Evolutionary conservation across 495 filamentous ascomycete genomes (phyloP), one percentile per base, ranked within the genome.

Genomic region (Daldinia grandis): DNA sequence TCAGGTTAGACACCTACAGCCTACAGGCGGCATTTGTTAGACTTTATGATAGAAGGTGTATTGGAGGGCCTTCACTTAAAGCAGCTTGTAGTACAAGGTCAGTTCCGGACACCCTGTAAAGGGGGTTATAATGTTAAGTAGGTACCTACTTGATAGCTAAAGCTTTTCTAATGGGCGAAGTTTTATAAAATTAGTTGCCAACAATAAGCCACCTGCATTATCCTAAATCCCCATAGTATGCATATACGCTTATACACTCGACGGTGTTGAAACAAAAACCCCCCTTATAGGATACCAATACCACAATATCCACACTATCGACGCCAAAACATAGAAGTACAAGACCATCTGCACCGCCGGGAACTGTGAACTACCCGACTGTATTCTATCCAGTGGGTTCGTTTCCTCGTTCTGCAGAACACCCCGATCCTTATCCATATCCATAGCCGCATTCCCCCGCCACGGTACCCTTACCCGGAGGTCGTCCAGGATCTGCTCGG

Each of bases 401-500:
- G 64, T 77, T 53, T 47, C 57, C 56, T 62, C 55, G 37, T 66
- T 66, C 69, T 74, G 73, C 54, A 42, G 38, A 12, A 73, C 64
- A 12, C 77, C 74, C 33, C 67, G 60, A 42, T 74, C 71, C 69
- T 7, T 64, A 61, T 47, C 42, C 42, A 47, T 24, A 24, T 69
- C 65, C 17, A 25, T 50, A 21, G 27, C 31, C 50, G 64, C 62
- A 38, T 31, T 58, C 4, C 54, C 67, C 51, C 65, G 50, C 83
- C 85, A 87, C 21, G 84, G 85, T 12, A 81, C 74, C 8, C 17
- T n/a, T 69, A 81, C 63, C 7, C 74, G 63, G 7, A 68, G 37
- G 67, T 84, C 83, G 35, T 76, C 76, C 5, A 87, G 69, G 1
- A 91, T 81, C 78, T 90, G 81, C 75, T 87, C 84, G 42, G 79